Evolutionary conservation across 225 moss, liverwort and hornwort species (phyloP).

Genomic region (Sphagnum tenellum): DNA sequence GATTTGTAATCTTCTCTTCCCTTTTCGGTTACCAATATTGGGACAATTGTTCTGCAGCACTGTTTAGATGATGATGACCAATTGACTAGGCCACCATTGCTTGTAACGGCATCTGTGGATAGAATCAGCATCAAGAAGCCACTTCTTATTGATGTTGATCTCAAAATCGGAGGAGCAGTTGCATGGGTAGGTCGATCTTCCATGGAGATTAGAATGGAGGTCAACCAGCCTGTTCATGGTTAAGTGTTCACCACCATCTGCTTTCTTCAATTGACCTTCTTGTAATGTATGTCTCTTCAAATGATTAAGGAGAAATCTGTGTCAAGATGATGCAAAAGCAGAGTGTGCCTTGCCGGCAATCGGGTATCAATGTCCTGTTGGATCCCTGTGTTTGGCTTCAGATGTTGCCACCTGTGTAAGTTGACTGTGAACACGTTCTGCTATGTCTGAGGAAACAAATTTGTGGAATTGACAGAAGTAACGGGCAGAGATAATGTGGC

Average conservation of each 20-base stretch:
- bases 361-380: too few relatives aligned
- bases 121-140: slow-evolving; percentile 81
- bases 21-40: neutral
- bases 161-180: slow-evolving; percentile 65
- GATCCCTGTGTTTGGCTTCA: too few relatives aligned
- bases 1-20: too few relatives aligned
- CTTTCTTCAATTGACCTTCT: too few relatives aligned
- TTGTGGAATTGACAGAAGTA: slow-evolving; percentile 14
- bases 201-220: slow-evolving; percentile 98
- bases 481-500: slow-evolving; percentile 42
- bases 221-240: slow-evolving; percentile 63
- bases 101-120: slow-evolving; percentile 96
- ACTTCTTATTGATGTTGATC: slow-evolving; percentile 51
- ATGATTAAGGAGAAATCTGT: too few relatives aligned
- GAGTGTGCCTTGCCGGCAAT: too few relatives aligned
- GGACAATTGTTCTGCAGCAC: slow-evolving; percentile 44
- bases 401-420: too few relatives aligned
- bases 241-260: neutral
- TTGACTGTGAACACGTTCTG: too few relatives aligned
- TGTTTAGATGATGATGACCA: slow-evolving; percentile 68
- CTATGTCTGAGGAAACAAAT: too few relatives aligned
- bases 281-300: too few relatives aligned
- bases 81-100: slow-evolving; percentile 72
- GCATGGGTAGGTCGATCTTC: slow-evolving; percentile 91
- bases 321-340: too few relatives aligned